Evolutionary conservation across 106 monocot species (phyloP).

Genomic region (Allium fistulosum): DNA sequence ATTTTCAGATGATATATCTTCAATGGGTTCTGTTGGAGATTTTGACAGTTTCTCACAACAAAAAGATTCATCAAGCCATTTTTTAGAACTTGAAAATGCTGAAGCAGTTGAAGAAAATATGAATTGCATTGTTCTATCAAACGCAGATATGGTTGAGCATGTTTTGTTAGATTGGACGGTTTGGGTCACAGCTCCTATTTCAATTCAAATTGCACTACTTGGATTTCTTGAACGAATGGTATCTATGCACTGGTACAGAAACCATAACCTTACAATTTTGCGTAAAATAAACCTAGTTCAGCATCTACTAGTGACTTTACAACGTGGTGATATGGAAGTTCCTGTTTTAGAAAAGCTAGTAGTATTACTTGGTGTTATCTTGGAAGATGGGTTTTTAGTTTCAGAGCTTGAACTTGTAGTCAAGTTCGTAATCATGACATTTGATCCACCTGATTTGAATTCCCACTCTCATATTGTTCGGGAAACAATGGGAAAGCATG

Average conservation of each 20-base stretch:
- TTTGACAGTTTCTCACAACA: slow-evolving; percentile 68
- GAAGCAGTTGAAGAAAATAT: slow-evolving; percentile 49
- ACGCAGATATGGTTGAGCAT: slow-evolving; percentile 99
- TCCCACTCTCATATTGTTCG: slow-evolving; percentile 38
- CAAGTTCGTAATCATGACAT: slow-evolving; percentile 97
- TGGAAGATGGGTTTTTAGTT: slow-evolving; percentile 97
- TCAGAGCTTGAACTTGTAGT: slow-evolving; percentile 94
- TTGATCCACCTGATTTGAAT: slow-evolving; percentile 66
- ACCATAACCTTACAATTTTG: slow-evolving; percentile 88
- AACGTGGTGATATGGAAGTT: slow-evolving; percentile 95
- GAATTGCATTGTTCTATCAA: slow-evolving; percentile 85
- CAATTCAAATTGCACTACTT: slow-evolving; percentile 91
- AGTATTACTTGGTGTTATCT: slow-evolving; percentile 88
- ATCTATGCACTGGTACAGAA: slow-evolving; percentile 96
- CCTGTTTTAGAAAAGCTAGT: slow-evolving; percentile 91
- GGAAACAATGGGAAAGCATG: slow-evolving; percentile 95
- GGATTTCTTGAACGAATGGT: slow-evolving; percentile 96
- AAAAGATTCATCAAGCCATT: slow-evolving; percentile 80
- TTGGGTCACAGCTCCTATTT: slow-evolving; percentile 93
- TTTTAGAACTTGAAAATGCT: slow-evolving; percentile 80
- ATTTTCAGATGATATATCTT: slow-evolving; percentile 76
- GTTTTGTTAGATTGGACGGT: slow-evolving; percentile 96
- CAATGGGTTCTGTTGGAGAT: slow-evolving; percentile 83
- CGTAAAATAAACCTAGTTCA: slow-evolving; percentile 92
- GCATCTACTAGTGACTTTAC: slow-evolving; percentile 91